A percentile compares a stretch with the other conserved stretches of the same genome.
These are phyloP conservation scores for Fraxinus dipetala DNA, from an alignment of 305 asterid genomes.

Conservation along the genomic window DNA sequence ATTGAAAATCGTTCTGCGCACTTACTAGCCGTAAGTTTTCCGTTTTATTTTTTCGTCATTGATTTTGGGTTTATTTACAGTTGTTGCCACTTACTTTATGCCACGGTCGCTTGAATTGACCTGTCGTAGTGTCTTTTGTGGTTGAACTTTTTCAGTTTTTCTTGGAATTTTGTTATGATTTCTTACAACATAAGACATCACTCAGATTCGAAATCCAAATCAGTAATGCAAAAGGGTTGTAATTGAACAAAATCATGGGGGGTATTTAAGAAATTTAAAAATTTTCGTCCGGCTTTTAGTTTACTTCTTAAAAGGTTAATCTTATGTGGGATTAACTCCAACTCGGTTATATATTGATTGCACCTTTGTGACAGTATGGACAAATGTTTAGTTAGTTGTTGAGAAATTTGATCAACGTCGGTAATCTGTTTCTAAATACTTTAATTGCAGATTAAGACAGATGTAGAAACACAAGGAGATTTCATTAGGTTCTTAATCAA, in stretches of 20 bases:
- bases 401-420: not conserved
- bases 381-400: not conserved
- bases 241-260: constrained; percentile 42
- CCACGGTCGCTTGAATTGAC: constrained; percentile 50
- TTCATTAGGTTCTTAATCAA: constrained; percentile 86
- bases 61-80: constrained; percentile 37
- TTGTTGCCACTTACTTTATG: constrained; percentile 38
- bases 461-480: constrained; percentile 94
- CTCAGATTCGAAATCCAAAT: constrained; percentile 55
- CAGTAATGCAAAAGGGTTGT: constrained; percentile 36
- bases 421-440: constrained; percentile 5
- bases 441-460: constrained; percentile 79
- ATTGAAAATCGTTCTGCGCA: constrained; percentile 93
- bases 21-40: constrained; percentile 78
- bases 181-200: constrained; percentile 58
- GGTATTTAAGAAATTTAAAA: constrained; percentile 33
- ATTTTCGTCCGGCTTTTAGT: not conserved
- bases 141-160: constrained; percentile 35
- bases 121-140: constrained; percentile 41
- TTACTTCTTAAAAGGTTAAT: not conserved
- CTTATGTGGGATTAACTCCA: not conserved
- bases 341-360: no score
- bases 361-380: not conserved
- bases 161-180: constrained; percentile 43
- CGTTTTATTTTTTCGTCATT: constrained; percentile 11